These are phyloP conservation scores for Exophiala bonariae DNA, from an alignment of 2,329 filamentous ascomycete genomes.

Conservation along the genomic window DNA sequence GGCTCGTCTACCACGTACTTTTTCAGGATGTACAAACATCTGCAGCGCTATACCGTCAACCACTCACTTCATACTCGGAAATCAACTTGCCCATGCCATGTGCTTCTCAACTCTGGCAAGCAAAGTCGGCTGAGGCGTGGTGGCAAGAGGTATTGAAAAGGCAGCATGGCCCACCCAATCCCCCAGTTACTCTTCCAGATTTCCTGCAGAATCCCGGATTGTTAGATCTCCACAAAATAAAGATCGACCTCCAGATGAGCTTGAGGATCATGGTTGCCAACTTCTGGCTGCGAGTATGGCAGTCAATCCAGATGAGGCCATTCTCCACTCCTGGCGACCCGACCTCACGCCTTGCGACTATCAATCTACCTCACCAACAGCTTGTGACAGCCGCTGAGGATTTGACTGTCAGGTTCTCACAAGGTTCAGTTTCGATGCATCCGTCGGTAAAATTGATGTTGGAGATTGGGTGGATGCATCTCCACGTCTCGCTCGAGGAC, in stretches of 20 bases:
- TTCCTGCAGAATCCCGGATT: not conserved
- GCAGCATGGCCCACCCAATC: not conserved
- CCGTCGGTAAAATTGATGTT: constrained; percentile 35
- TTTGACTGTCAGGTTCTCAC: constrained; percentile 30
- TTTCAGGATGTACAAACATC: constrained; percentile 67
- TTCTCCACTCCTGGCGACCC: not conserved
- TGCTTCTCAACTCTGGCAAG: constrained; percentile 64
- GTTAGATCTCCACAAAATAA: not conserved
- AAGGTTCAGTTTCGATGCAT: constrained; percentile 28
- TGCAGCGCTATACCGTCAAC: constrained; percentile 65
- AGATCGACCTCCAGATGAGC: constrained; percentile 6
- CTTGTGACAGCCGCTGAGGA: constrained; percentile 1
- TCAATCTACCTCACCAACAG: not conserved
- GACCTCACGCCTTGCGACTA: not conserved
- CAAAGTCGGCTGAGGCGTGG: constrained; percentile 64
- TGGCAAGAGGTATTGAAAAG: constrained; percentile 54
- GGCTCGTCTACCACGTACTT: constrained; percentile 65
- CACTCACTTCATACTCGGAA: constrained; percentile 33
- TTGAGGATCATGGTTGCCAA: constrained; percentile 3
- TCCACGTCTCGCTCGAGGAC: constrained; percentile 44
- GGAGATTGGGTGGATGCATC: constrained; percentile 37
- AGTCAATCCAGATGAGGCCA: not conserved
- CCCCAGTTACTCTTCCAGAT: not conserved
- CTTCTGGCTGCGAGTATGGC: constrained; percentile 10
- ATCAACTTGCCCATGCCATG: constrained; percentile 51